Percentiles rank a stretch among this genome's conserved stretches.
Evolutionary conservation across 1,284 basidiomycete genomes (phyloP).

Genomic region (Microbotryomycetes sp.): DNA sequence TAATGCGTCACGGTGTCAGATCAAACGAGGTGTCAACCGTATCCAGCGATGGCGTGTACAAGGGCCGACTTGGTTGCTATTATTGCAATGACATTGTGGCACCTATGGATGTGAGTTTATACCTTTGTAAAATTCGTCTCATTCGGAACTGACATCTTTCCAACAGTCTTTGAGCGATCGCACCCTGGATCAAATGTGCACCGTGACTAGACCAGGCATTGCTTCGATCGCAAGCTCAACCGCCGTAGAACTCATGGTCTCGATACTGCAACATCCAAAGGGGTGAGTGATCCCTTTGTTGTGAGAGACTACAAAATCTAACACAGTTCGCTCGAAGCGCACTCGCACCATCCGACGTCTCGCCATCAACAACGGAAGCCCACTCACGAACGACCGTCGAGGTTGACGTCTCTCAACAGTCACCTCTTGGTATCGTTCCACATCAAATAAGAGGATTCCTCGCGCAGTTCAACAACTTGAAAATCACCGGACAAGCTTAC

Average conservation of each 20-base stretch:
- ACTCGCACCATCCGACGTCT: conserved; percentile 46
- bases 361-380: not conserved
- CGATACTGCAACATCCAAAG: conserved; percentile 79
- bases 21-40: conserved; percentile 38
- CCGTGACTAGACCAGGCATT: conserved; percentile 91
- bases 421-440: conserved; percentile 74
- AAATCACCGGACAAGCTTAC: conserved; percentile 79
- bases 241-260: conserved; percentile 85
- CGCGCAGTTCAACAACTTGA: conserved; percentile 73
- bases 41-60: conserved; percentile 37
- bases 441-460: conserved; percentile 91
- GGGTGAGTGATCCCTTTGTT: conserved; percentile 43
- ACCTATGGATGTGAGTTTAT: conserved; percentile 67
- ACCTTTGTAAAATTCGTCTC: not conserved
- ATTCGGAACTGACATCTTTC: not conserved
- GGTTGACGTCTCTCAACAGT: conserved; percentile 38
- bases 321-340: too few species aligned
- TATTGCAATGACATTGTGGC: conserved; percentile 98
- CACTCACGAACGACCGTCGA: not conserved
- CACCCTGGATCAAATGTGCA: conserved; percentile 98
- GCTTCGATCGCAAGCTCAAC: conserved; percentile 86
- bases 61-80: conserved; percentile 70
- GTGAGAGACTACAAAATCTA: too few species aligned
- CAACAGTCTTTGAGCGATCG: conserved; percentile 80
- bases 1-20: conserved; percentile 88